Evolutionary conservation across 148 eudicot species (phyloP), one percentile per base, ranked within the genome.

Genomic region (Linanthus parryae): DNA sequence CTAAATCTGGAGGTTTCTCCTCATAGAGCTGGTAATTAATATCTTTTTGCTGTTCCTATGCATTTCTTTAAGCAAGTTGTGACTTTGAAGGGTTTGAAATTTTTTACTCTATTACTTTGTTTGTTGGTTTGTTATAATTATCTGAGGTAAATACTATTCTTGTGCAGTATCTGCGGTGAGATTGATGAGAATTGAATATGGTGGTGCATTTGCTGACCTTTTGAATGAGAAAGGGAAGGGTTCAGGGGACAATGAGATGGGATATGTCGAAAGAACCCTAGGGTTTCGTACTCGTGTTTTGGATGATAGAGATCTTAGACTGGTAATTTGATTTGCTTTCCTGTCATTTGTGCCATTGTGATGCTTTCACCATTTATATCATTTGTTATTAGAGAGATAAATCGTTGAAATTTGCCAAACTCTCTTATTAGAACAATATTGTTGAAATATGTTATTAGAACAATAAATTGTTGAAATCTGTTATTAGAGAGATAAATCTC

Each of bases 191-290:
- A 91, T 91, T 57, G 87, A 91, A 72, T 44, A 78, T 44, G 98
- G 98, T 48, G 98, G 98, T 25, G 98, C 98, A 41, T 91, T 83
- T 69, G 98, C 95, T 35, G 97, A 91, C 62, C 89, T 91, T 41
- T 61, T 91, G 59, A 91, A 91, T 56, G 95, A 81, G 57, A 80
- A 77, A 65, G 95, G 95, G 59, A 91, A 91, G 67, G 95, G 95
- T 67, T 86, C 98, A 12, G 81, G 95, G 13, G 75, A 71, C 17
- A 80, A 80, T 61, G 91, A 83, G 65, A 90, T 90, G 97, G 95
- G 72, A 51, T 91, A 91, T 73, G 98, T 87, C 52, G 87, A 86
- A 68, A 86, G 98, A 68, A 81, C 94, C 44, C 84, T 86, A 26
- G 98, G 98, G 36, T 86, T 91, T 62, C 89, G 89, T 48, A 83